Evolutionary conservation across 1,284 basidiomycete genomes (phyloP).

Genomic region (Apiotrichum mycotoxinovorans): DNA sequence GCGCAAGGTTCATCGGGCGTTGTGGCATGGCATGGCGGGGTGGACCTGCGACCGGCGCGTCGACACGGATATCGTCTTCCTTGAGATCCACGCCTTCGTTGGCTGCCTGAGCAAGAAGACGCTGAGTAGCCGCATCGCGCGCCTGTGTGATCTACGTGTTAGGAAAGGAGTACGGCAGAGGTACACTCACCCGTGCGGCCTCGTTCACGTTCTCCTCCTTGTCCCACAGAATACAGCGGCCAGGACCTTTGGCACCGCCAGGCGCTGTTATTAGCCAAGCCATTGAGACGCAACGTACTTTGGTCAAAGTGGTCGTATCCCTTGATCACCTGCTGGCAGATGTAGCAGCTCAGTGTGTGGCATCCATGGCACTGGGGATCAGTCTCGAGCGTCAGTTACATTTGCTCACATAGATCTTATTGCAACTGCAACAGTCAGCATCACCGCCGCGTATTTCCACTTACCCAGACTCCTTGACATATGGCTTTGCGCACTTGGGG

Average conservation of each 20-base stretch:
- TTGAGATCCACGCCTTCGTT: constrained; percentile 50
- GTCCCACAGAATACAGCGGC: constrained; percentile 63
- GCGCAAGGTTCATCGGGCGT: background rate
- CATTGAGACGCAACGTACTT: constrained; percentile 10
- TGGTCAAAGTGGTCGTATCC: constrained; percentile 71
- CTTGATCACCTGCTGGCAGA: constrained; percentile 64
- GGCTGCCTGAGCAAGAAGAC: background rate
- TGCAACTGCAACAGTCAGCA: constrained; percentile 20
- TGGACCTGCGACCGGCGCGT: constrained; percentile 51
- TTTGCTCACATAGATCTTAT: constrained; percentile 66
- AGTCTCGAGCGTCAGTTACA: constrained; percentile 31
- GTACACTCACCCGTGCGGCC: constrained; percentile 57
- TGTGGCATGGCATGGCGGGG: too few relatives aligned
- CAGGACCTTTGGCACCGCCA: background rate
- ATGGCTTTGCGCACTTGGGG: constrained; percentile 53
- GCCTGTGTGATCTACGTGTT: constrained; percentile 63
- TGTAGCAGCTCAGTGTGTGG: constrained; percentile 66
- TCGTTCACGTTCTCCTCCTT: constrained; percentile 22
- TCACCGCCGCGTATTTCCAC: constrained; percentile 53
- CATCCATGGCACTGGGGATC: constrained; percentile 59
- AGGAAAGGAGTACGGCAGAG: background rate
- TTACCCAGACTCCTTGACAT: constrained; percentile 54
- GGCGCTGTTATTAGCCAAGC: background rate
- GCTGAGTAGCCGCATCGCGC: constrained; percentile 50
- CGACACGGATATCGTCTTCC: constrained; percentile 58